These are phyloP conservation scores for Neopestalotiopsis sp. DNA, from an alignment of 2,329 filamentous ascomycete species.

Conservation along the genomic window DNA sequence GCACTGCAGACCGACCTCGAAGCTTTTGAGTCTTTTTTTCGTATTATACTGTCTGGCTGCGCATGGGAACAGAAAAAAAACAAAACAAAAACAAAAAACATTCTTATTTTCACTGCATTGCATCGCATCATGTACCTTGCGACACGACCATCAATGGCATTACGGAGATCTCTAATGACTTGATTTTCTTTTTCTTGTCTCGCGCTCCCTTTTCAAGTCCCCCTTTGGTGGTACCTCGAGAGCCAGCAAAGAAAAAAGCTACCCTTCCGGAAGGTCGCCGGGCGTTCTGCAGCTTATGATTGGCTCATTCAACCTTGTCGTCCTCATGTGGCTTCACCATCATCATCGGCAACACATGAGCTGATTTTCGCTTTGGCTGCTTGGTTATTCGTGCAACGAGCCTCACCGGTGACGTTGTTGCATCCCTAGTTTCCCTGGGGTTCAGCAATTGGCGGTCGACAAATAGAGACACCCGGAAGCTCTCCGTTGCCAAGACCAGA, in stretches of 20 bases:
- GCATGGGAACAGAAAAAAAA: neutral
- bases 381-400: neutral
- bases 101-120: neutral
- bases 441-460: neutral
- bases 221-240: neutral
- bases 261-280: neutral
- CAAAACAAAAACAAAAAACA: neutral
- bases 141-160: neutral
- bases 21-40: neutral
- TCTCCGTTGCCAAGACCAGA: neutral
- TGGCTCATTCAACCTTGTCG: neutral
- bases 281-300: neutral
- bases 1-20: neutral
- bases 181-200: neutral
- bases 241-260: neutral
- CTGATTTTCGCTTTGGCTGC: neutral
- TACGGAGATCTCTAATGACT: neutral
- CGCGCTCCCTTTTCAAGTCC: neutral
- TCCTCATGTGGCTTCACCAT: neutral
- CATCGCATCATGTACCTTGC: constrained; percentile 6
- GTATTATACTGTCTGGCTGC: neutral
- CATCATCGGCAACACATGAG: neutral
- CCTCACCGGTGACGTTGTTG: neutral
- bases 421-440: neutral
- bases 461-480: neutral